These are phyloP conservation scores for Ceratocystis cubensis DNA, from an alignment of 2,329 filamentous ascomycete species.

Conservation along the genomic window DNA sequence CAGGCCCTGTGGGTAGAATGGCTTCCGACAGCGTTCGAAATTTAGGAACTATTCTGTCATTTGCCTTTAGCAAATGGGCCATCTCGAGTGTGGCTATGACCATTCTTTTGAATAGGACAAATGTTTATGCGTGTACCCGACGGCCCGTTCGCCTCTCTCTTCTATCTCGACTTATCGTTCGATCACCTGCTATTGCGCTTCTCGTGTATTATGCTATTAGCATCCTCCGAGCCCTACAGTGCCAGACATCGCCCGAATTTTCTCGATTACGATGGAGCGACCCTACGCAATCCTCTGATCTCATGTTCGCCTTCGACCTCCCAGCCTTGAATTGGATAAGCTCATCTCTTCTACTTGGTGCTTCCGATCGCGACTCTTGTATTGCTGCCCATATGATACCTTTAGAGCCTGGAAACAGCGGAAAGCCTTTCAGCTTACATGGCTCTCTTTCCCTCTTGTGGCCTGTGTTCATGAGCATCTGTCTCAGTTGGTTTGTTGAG, in stretches of 20 bases:
- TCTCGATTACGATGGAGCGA: slow-evolving; percentile 57
- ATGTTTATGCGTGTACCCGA: slow-evolving; percentile 83
- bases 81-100: slow-evolving; percentile 76
- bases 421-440: slow-evolving; percentile 43
- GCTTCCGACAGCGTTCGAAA: slow-evolving; percentile 52
- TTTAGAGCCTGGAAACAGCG: slow-evolving; percentile 29
- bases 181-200: slow-evolving; percentile 57
- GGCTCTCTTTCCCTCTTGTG: slow-evolving; percentile 70
- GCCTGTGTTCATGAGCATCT: slow-evolving; percentile 59
- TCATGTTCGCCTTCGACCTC: slow-evolving; percentile 59
- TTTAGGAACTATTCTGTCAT: slow-evolving; percentile 76
- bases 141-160: slow-evolving; percentile 65
- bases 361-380: slow-evolving; percentile 64
- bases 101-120: slow-evolving; percentile 76
- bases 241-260: slow-evolving; percentile 72
- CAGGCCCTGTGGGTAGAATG: slow-evolving; percentile 35
- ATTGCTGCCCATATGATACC: slow-evolving; percentile 55
- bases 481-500: slow-evolving; percentile 75
- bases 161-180: slow-evolving; percentile 56
- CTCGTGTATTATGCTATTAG: slow-evolving; percentile 55
- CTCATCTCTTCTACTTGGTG: slow-evolving; percentile 58
- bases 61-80: slow-evolving; percentile 86
- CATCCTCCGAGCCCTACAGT: slow-evolving; percentile 75
- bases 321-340: slow-evolving; percentile 60
- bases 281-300: slow-evolving; percentile 47